Percentiles rank a stretch among this genome's conserved stretches.
Evolutionary conservation across 805 yeast species (phyloP).

Genomic region (Pachysolen tannophilus): DNA sequence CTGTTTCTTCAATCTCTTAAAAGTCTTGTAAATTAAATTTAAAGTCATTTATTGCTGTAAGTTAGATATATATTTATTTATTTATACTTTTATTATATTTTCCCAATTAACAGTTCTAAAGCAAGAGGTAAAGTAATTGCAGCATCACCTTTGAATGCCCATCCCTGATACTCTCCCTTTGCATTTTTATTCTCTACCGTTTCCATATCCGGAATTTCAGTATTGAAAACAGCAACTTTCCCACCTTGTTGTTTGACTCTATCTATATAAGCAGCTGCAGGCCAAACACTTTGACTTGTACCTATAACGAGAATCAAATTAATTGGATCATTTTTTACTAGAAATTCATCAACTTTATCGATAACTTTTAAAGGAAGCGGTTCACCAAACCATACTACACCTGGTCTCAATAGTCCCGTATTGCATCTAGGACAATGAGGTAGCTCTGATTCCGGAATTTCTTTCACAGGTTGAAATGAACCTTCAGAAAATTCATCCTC

Average conservation of each 20-base stretch:
- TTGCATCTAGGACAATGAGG: conserved; percentile 76
- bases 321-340: conserved; percentile 41
- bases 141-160: conserved; percentile 81
- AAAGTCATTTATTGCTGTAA: too few species aligned
- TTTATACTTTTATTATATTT: neutral
- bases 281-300: conserved; percentile 81
- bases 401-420: conserved; percentile 69
- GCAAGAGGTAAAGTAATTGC: conserved; percentile 63
- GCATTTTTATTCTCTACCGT: conserved; percentile 30
- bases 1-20: too few species aligned
- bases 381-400: conserved; percentile 96
- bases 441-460: conserved; percentile 40
- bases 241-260: conserved; percentile 68
- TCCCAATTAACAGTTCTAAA: conserved; percentile 36
- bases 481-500: conserved; percentile 26
- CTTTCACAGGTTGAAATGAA: conserved; percentile 34
- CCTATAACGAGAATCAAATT: conserved; percentile 81
- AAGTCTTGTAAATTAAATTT: too few species aligned
- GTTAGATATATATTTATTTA: too few species aligned
- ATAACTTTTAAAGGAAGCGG: conserved; percentile 58
- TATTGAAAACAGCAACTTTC: conserved; percentile 76
- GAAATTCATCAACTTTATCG: conserved; percentile 63
- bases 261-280: conserved; percentile 88
- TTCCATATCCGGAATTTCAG: conserved; percentile 44
- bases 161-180: conserved; percentile 32